Conservation (phyloP, 2,329 filamentous ascomycete species). For the Fusarium cyanostomum region DNA sequence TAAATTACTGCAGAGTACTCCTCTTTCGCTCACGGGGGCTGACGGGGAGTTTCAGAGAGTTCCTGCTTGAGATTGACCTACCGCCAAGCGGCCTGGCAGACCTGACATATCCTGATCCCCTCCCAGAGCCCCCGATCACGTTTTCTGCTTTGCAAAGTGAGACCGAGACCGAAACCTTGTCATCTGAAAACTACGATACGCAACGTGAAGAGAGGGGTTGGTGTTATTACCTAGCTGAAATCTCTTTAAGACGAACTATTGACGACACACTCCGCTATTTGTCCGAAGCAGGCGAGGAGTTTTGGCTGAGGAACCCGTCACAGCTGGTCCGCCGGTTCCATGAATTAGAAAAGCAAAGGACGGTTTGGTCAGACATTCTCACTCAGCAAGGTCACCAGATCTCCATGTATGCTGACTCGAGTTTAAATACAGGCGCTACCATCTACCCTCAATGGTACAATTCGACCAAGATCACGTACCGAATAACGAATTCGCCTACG, state of each 20-base stretch:
- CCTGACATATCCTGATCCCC: conserved; percentile 32
- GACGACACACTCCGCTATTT: conserved; percentile 20
- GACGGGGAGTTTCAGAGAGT: neutral
- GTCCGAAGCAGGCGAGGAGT: conserved; percentile 11
- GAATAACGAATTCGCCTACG: conserved; percentile 14
- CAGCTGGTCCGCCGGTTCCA: conserved; percentile 12
- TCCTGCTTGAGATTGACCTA: conserved; percentile 13
- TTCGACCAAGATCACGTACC: conserved; percentile 9
- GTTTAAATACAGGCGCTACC: neutral
- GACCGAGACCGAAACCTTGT: neutral
- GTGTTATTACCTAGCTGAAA: conserved; percentile 37
- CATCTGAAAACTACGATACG: neutral
- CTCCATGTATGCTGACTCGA: neutral
- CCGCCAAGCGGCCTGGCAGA: conserved; percentile 23
- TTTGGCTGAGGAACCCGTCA: conserved; percentile 12
- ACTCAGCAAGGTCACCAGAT: neutral
- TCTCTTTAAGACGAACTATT: conserved; percentile 33
- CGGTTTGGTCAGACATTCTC: conserved; percentile 6
- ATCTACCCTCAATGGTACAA: conserved; percentile 16
- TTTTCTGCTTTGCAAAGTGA: neutral
- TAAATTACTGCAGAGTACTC: neutral
- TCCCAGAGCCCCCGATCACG: conserved; percentile 23
- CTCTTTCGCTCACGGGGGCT: too few species aligned
- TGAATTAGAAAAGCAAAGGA: conserved; percentile 20
- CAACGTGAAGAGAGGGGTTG: conserved; percentile 24